Evolutionary conservation across 148 eudicot species (phyloP).

Genomic region (Rheum nobile): DNA sequence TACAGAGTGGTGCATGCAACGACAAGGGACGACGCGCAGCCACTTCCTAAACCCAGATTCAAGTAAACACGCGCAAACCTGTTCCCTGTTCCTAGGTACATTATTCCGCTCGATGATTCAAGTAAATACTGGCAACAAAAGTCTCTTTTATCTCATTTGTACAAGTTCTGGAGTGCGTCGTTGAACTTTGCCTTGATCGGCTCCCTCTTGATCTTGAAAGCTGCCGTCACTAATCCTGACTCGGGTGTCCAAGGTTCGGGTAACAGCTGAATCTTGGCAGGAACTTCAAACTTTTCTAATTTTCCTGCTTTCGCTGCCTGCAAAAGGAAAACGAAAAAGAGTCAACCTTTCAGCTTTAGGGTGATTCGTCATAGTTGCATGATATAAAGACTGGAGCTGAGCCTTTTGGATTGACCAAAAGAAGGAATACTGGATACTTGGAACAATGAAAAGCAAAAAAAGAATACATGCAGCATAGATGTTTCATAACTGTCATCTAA

Average conservation of each 20-base stretch:
- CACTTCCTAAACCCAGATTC: not conserved
- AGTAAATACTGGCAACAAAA: not conserved
- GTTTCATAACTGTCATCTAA: not conserved
- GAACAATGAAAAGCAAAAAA: not conserved
- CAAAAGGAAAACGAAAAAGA: not conserved
- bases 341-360: not conserved
- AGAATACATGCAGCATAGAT: not conserved
- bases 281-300: constrained; percentile 73
- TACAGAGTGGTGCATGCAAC: not conserved
- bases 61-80: not conserved
- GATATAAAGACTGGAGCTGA: not conserved
- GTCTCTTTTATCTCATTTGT: constrained; percentile 21
- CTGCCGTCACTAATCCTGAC: constrained; percentile 89
- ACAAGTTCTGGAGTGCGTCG: constrained; percentile 56
- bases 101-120: not conserved
- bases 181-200: constrained; percentile 69
- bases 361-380: not conserved
- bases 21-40: not conserved
- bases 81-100: not conserved
- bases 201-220: constrained; percentile 89
- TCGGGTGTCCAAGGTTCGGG: constrained; percentile 94
- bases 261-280: constrained; percentile 64
- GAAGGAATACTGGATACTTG: not conserved
- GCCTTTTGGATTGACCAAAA: not conserved
- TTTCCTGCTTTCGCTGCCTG: constrained; percentile 69